Percentiles rank a stretch among this genome's conserved stretches.
Evolutionary conservation across 805 yeast genomes (phyloP).

Genomic region (Yamadazyma ubonensis): DNA sequence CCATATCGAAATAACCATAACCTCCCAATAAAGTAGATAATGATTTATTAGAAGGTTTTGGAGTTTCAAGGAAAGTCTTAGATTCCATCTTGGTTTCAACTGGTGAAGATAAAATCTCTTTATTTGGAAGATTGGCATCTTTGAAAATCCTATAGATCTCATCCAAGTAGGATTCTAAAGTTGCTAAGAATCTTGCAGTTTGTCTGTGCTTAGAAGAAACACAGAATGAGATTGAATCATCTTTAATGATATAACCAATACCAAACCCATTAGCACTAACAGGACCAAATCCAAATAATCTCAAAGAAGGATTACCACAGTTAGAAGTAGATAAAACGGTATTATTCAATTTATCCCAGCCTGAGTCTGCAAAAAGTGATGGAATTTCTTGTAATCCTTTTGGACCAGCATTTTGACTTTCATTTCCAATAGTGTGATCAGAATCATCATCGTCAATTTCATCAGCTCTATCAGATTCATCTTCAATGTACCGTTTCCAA

Average conservation of each 20-base stretch:
- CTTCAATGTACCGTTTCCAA: conserved; percentile 65
- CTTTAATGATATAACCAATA: conserved; percentile 54
- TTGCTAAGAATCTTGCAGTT: conserved; percentile 53
- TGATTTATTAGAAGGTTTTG: conserved; percentile 18
- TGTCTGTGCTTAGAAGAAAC: conserved; percentile 62
- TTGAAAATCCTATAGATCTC: conserved; percentile 41
- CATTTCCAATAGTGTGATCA: conserved; percentile 21
- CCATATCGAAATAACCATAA: conserved; percentile 60
- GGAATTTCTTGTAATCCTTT: conserved; percentile 50
- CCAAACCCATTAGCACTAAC: conserved; percentile 60
- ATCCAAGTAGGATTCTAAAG: conserved; percentile 49
- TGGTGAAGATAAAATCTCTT: conserved; percentile 22
- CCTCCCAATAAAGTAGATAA: conserved; percentile 50
- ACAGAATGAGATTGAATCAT: conserved; percentile 51
- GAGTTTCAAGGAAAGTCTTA: conserved; percentile 1
- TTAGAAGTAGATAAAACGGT: conserved; percentile 68
- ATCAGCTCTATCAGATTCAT: conserved; percentile 20
- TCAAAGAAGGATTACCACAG: conserved; percentile 60
- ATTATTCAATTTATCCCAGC: conserved; percentile 84
- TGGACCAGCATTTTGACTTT: conserved; percentile 28
- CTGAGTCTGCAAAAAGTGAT: conserved; percentile 74
- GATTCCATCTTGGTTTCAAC: conserved; percentile 24
- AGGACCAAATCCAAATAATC: conserved; percentile 61
- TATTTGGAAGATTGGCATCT: conserved; percentile 20
- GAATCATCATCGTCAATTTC: conserved; percentile 24